phyloP scores from a whole-genome alignment of 208 protist genomes.

The Wallacemonas collosoma region DNA sequence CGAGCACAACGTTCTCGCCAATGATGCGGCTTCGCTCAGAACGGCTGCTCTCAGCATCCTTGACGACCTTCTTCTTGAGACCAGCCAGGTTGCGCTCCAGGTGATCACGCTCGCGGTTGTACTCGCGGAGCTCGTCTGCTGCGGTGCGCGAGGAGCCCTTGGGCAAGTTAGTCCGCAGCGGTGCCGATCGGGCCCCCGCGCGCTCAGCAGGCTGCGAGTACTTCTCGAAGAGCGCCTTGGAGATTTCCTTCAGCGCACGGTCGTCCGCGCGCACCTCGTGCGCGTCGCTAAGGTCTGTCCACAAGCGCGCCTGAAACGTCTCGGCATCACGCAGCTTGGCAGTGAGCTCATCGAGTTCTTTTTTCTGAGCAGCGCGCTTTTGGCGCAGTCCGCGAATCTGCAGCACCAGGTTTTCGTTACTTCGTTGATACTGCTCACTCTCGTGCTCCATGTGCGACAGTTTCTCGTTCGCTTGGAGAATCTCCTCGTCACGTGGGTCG shows the following conservation, averaged over 20 bases:
- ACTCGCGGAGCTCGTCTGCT: constrained; percentile 93
- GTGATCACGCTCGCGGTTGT: constrained; percentile 95
- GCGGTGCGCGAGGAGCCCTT: constrained; percentile 68
- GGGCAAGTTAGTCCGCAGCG: constrained; percentile 60
- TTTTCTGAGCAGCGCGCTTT: constrained; percentile 93
- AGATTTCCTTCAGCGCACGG: constrained; percentile 88
- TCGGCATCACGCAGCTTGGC: constrained; percentile 73
- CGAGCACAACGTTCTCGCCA: constrained; percentile 95
- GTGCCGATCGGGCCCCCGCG: constrained; percentile 52
- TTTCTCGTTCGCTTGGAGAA: constrained; percentile 92
- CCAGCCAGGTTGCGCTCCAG: constrained; percentile 93
- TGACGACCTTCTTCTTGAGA: constrained; percentile 93
- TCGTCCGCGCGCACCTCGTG: constrained; percentile 54
- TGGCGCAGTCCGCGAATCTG: constrained; percentile 92
- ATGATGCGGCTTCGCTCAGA: constrained; percentile 92
- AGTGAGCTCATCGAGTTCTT: constrained; percentile 85
- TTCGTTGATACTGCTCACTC: constrained; percentile 92
- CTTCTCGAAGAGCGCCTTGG: constrained; percentile 93
- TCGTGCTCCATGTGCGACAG: constrained; percentile 95
- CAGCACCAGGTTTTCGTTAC: constrained; percentile 92
- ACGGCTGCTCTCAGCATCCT: constrained; percentile 94
- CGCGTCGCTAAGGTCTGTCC: constrained; percentile 86
- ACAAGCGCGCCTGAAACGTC: constrained; percentile 86
- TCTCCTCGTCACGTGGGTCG: constrained; percentile 96
- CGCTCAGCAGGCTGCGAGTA: constrained; percentile 62